A percentile compares a stretch with the other conserved stretches of the same genome.
Evolutionary conservation across 2,329 filamentous ascomycete genomes (phyloP).

Genomic region (Tricladium varicosporioides): DNA sequence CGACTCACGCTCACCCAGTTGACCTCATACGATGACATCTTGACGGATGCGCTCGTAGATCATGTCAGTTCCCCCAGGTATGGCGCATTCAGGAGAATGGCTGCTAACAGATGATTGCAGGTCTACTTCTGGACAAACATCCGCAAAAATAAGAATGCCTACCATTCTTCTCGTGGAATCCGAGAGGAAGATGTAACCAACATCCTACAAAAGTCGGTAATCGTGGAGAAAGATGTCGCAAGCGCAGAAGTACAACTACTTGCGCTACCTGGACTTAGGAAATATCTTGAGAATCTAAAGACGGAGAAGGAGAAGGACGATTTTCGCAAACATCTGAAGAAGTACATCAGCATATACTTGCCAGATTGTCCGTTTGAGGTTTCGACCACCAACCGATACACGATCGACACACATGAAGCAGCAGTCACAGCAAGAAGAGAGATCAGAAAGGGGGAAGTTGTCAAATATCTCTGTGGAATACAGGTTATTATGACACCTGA

Average conservation of each 20-base stretch:
- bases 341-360: conserved; percentile 90
- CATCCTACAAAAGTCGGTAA: conserved; percentile 63
- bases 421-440: conserved; percentile 76
- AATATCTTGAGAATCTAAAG: conserved; percentile 65
- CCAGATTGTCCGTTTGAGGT: conserved; percentile 96
- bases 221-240: conserved; percentile 70
- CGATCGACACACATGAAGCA: conserved; percentile 85
- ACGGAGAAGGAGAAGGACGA: conserved; percentile 81
- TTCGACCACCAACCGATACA: conserved; percentile 90
- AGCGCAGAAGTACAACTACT: conserved; percentile 73
- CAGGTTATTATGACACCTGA: conserved; percentile 90
- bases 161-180: conserved; percentile 79
- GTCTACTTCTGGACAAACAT: conserved; percentile 96
- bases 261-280: conserved; percentile 68
- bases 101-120: conserved; percentile 44
- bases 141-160: conserved; percentile 87
- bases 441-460: conserved; percentile 77
- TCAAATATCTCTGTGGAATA: conserved; percentile 89
- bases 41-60: conserved; percentile 93
- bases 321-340: conserved; percentile 80
- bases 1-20: conserved; percentile 83
- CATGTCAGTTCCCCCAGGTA: conserved; percentile 62
- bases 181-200: conserved; percentile 57
- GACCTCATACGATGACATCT: conserved; percentile 89
- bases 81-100: conserved; percentile 8